phyloP scores from a whole-genome alignment of 1,284 basidiomycete species.

The Ceratobasidium sp. region DNA sequence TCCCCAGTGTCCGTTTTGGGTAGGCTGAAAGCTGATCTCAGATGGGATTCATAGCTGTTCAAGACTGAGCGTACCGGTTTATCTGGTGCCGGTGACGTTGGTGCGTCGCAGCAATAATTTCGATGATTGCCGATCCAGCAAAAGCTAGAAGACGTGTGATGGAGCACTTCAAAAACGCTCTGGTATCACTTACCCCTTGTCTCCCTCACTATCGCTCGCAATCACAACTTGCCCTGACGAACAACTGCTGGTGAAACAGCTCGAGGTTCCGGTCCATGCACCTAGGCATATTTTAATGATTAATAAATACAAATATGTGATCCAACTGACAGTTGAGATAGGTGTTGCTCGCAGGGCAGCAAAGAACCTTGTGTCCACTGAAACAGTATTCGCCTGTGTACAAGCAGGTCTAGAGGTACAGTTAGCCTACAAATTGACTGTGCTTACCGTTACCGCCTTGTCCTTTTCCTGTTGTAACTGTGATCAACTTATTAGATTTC shows the following conservation, averaged over 20 bases:
- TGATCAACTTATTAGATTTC: not conserved
- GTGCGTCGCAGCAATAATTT: slow-evolving; percentile 18
- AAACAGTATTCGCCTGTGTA: not conserved
- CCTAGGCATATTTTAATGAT: not conserved
- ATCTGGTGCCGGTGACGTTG: not conserved
- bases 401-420: not conserved
- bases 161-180: not conserved
- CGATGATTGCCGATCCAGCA: slow-evolving; percentile 12
- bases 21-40: not conserved
- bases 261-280: not conserved
- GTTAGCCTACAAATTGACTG: too few species aligned
- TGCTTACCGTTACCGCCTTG: slow-evolving; percentile 4
- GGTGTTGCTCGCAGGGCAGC: not conserved
- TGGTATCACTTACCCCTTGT: not conserved
- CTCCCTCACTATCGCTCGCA: slow-evolving; percentile 1
- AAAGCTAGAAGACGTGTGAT: not conserved
- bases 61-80: not conserved
- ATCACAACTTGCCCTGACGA: not conserved
- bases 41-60: not conserved
- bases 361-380: slow-evolving; percentile 21
- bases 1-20: slow-evolving; percentile 23
- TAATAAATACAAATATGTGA: not conserved
- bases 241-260: not conserved
- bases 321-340: not conserved
- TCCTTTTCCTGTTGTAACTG: not conserved